Percentiles rank a stretch among this genome's conserved stretches.
Conservation (phyloP, 2,329 filamentous ascomycete species). For the Whalleya microplaca region DNA sequence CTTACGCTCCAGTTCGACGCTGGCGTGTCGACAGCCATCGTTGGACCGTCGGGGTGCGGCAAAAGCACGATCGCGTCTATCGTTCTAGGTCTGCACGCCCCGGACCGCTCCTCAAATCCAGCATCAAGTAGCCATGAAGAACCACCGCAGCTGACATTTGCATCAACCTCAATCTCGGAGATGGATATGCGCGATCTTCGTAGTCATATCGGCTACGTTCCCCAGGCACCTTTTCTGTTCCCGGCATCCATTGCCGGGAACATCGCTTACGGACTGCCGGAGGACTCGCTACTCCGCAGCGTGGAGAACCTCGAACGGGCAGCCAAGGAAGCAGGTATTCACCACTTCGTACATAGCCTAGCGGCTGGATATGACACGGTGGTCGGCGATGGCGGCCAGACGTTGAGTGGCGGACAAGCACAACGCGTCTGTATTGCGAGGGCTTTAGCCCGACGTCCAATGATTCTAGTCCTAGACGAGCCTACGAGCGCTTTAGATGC, state of each 20-base stretch:
- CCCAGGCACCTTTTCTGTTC: conserved; percentile 76
- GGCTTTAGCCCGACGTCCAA: conserved; percentile 72
- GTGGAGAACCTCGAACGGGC: conserved; percentile 51
- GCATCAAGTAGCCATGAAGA: neutral
- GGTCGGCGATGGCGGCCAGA: conserved; percentile 76
- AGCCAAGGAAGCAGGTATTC: conserved; percentile 66
- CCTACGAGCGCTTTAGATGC: conserved; percentile 81
- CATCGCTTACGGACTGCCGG: conserved; percentile 75
- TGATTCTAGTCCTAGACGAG: conserved; percentile 81
- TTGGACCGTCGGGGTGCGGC: conserved; percentile 84
- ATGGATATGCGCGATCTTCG: conserved; percentile 66
- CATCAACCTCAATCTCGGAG: conserved; percentile 56
- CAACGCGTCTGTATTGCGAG: conserved; percentile 83
- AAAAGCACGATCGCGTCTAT: conserved; percentile 84
- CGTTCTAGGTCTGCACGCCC: conserved; percentile 71
- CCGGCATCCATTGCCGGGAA: conserved; percentile 78
- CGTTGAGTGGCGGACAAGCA: conserved; percentile 78
- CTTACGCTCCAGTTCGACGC: conserved; percentile 68
- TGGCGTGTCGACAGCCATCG: conserved; percentile 74
- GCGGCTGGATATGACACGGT: conserved; percentile 72
- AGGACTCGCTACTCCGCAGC: conserved; percentile 54
- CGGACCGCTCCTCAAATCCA: conserved; percentile 26
- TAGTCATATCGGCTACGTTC: conserved; percentile 66
- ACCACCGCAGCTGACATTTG: conserved; percentile 58
- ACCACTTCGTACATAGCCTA: conserved; percentile 76